Conservation (phyloP, 441 rosid species). For the Theobroma grandiflorum region DNA sequence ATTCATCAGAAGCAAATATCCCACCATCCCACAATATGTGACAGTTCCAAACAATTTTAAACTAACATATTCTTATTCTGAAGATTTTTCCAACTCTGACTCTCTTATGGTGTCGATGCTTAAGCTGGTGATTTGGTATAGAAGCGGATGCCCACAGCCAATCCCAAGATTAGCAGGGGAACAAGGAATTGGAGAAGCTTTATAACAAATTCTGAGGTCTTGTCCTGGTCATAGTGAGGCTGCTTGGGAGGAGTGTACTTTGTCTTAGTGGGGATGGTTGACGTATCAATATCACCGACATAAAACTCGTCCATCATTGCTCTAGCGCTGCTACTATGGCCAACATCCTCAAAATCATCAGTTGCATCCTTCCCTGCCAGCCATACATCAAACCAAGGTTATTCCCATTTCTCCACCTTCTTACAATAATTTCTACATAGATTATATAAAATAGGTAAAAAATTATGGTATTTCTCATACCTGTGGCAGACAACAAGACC, state of each 20-base stretch:
- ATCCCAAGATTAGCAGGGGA: conserved; percentile 84
- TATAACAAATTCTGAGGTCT: conserved; percentile 70
- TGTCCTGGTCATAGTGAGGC: conserved; percentile 76
- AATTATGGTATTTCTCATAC: conserved; percentile 35
- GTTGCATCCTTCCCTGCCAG: conserved; percentile 88
- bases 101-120: conserved; percentile 25
- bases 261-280: conserved; percentile 64
- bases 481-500: conserved; percentile 85
- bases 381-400: neutral
- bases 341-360: conserved; percentile 93
- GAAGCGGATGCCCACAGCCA: conserved; percentile 82
- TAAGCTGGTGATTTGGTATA: conserved; percentile 76
- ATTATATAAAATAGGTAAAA: neutral
- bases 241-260: conserved; percentile 67
- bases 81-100: conserved; percentile 12
- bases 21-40: conserved; percentile 21
- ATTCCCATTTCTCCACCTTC: neutral
- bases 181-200: conserved; percentile 88
- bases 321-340: conserved; percentile 82
- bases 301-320: conserved; percentile 87
- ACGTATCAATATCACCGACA: conserved; percentile 71
- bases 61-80: conserved; percentile 35
- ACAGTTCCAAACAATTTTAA: conserved; percentile 29
- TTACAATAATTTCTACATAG: neutral
- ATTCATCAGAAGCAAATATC: conserved; percentile 25